These are phyloP conservation scores for Nemania diffusa DNA, from an alignment of 2,329 filamentous ascomycete genomes.

Conservation along the genomic window DNA sequence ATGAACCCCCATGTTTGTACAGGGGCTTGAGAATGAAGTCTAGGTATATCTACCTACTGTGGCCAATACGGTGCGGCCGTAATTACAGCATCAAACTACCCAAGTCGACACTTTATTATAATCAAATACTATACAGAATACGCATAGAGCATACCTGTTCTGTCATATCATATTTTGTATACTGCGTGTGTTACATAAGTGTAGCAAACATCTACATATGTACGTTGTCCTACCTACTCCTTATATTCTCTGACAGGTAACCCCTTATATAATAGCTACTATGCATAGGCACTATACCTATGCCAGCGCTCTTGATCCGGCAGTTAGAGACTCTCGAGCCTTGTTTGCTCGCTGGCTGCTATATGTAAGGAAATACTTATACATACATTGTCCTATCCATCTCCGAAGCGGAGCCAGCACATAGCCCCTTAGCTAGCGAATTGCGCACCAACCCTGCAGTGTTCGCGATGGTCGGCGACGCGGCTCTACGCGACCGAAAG, in stretches of 20 bases:
- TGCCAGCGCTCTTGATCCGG: no score
- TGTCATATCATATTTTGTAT: background rate
- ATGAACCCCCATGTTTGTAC: background rate
- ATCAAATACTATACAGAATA: background rate
- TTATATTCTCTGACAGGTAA: background rate
- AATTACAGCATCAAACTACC: background rate
- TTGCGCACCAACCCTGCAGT: background rate
- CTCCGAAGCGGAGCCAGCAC: background rate
- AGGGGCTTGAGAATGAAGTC: background rate
- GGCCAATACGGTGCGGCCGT: background rate
- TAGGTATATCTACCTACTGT: background rate
- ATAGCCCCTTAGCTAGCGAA: background rate
- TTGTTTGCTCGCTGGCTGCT: no score
- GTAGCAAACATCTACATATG: background rate
- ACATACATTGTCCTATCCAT: background rate
- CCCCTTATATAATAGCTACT: background rate
- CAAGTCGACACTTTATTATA: background rate
- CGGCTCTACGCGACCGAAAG: conserved; percentile 17
- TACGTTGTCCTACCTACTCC: background rate
- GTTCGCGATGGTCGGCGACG: conserved; percentile 16
- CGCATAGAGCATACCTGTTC: no score
- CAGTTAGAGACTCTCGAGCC: no score
- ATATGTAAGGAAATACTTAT: background rate
- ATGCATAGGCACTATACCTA: no score
- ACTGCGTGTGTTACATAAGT: background rate